Conservation (phyloP, 2,329 filamentous ascomycete genomes). For the Daldinia sp. region DNA sequence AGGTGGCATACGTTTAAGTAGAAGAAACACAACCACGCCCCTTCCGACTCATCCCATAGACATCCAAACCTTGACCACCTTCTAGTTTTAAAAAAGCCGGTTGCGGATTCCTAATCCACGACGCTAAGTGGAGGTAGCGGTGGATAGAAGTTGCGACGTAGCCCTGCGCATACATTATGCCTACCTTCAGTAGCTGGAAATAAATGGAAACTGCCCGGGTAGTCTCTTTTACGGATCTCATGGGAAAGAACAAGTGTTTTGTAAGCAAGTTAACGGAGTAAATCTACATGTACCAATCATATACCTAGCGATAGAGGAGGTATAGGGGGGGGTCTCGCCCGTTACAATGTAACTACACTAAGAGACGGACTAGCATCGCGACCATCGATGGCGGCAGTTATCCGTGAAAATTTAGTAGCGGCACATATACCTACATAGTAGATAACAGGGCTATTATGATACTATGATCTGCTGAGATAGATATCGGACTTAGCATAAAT, state of each 20-base stretch:
- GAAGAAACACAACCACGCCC: neutral
- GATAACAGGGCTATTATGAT: neutral
- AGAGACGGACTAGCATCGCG: neutral
- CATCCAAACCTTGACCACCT: neutral
- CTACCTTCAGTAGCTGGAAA: neutral
- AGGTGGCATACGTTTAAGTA: slow-evolving; percentile 4
- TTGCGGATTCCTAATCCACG: slow-evolving; percentile 12
- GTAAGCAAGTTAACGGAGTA: slow-evolving; percentile 2
- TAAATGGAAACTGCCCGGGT: slow-evolving; percentile 2
- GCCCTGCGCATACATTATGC: neutral
- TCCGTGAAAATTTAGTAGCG: neutral
- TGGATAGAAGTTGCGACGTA: slow-evolving; percentile 9
- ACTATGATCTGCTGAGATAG: neutral
- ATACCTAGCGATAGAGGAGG: neutral
- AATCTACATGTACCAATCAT: neutral
- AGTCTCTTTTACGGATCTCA: neutral
- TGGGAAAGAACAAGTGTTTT: neutral
- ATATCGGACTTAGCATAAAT: neutral
- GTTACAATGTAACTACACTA: neutral
- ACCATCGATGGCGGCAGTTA: neutral
- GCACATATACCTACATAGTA: neutral
- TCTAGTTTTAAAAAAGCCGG: neutral
- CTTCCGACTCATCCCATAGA: slow-evolving; percentile 2
- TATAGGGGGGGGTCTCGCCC: neutral
- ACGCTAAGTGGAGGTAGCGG: slow-evolving; percentile 20